Conservation (phyloP, 1,139 yeast species). For the Protomyces inundatus region DNA sequence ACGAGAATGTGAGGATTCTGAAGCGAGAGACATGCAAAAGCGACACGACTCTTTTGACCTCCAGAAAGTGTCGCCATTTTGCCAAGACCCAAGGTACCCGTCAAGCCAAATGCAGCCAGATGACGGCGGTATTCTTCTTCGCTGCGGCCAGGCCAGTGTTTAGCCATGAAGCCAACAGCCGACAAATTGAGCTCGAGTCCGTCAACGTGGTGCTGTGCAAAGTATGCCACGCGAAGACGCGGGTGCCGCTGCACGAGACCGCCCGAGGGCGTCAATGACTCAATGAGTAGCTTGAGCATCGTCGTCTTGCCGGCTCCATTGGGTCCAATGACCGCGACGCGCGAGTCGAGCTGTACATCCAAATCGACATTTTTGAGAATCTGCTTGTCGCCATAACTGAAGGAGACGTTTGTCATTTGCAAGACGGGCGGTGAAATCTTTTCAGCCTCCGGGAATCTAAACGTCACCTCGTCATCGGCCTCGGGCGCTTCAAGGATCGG, state of each 20-base stretch:
- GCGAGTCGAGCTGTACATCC: slow-evolving; percentile 86
- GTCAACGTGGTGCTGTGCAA: slow-evolving; percentile 99
- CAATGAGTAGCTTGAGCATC: slow-evolving; percentile 76
- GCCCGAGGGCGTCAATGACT: slow-evolving; percentile 59
- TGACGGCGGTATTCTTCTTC: slow-evolving; percentile 98
- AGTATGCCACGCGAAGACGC: slow-evolving; percentile 86
- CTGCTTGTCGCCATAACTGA: slow-evolving; percentile 65
- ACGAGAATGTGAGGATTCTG: slow-evolving; percentile 91
- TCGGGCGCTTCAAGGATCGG: slow-evolving; percentile 93
- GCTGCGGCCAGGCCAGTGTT: slow-evolving; percentile 81
- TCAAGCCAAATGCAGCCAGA: slow-evolving; percentile 93
- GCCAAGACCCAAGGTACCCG: slow-evolving; percentile 88
- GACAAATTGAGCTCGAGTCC: slow-evolving; percentile 86
- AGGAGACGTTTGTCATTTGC: slow-evolving; percentile 78
- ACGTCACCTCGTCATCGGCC: slow-evolving; percentile 77
- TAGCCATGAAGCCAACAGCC: slow-evolving; percentile 93
- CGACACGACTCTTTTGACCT: slow-evolving; percentile 97
- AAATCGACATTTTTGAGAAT: slow-evolving; percentile 70
- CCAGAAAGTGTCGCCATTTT: slow-evolving; percentile 88
- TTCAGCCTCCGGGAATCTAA: slow-evolving; percentile 94
- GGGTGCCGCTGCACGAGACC: slow-evolving; percentile 78
- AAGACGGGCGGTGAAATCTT: slow-evolving; percentile 87
- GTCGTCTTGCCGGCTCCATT: slow-evolving; percentile 99
- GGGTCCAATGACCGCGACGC: slow-evolving; percentile 96
- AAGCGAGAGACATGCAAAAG: slow-evolving; percentile 90